Evolutionary conservation across 768 basidiomycete species (phyloP).

Genomic region (Polyporus arcularius): DNA sequence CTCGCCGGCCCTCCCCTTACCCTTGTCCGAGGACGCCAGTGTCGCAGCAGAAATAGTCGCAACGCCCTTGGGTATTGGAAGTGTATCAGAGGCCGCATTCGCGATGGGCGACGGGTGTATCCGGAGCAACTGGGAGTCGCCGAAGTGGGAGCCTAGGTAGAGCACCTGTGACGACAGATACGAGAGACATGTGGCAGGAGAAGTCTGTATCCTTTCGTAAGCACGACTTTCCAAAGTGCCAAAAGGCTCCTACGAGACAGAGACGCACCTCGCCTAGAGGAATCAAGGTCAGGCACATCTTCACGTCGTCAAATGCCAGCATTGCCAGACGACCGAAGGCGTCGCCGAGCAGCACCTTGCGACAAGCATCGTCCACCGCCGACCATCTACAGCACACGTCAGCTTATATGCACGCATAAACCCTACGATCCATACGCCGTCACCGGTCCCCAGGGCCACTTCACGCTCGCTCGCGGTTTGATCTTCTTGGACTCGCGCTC

Average conservation of each 20-base stretch:
- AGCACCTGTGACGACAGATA: slow-evolving; percentile 70
- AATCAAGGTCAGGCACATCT: slow-evolving; percentile 51
- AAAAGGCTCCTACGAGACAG: slow-evolving; percentile 7
- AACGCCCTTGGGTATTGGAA: slow-evolving; percentile 54
- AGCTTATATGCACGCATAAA: too few species aligned
- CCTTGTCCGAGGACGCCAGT: slow-evolving; percentile 35
- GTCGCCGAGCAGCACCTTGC: slow-evolving; percentile 67
- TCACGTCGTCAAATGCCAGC: slow-evolving; percentile 52
- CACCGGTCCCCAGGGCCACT: slow-evolving; percentile 79
- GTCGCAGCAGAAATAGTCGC: slow-evolving; percentile 40
- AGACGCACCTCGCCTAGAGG: slow-evolving; percentile 70
- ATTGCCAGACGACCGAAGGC: slow-evolving; percentile 68
- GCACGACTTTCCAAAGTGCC: not conserved
- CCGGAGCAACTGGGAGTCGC: slow-evolving; percentile 76
- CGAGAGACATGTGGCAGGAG: slow-evolving; percentile 69
- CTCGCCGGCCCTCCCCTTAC: slow-evolving; percentile 34
- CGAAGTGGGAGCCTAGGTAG: slow-evolving; percentile 80
- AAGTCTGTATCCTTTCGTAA: slow-evolving; percentile 46
- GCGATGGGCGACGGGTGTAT: slow-evolving; percentile 51
- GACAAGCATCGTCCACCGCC: slow-evolving; percentile 44
- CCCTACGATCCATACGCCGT: slow-evolving; percentile 52
- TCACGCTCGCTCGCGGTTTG: slow-evolving; percentile 55
- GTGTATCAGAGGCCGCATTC: slow-evolving; percentile 41
- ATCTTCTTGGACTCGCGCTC: slow-evolving; percentile 54
- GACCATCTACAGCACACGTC: slow-evolving; percentile 46